Base-by-base conservation (phyloP, 2,329 filamentous ascomycete genomes). In the Diaporthe nobilis region DNA sequence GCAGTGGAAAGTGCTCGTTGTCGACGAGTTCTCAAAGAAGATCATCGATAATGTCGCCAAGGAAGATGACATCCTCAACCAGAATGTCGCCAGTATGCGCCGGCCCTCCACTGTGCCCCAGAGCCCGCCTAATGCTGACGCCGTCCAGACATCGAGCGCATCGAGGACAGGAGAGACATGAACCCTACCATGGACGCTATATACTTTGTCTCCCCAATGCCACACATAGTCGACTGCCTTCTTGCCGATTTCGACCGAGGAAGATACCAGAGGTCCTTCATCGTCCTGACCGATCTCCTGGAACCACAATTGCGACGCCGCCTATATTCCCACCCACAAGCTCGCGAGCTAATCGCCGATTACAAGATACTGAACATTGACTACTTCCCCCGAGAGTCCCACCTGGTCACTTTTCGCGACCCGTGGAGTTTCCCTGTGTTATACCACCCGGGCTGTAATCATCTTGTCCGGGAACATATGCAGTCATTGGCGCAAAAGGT, bases 41-140 rank as follows among this genome's bases (percentile, higher is more conserved):
- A 90, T 99, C 80, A 90, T 99, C 80, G 93, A 98, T 85, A 98
- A 96, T 88, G 94, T 95, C 63, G 91, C 96, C 83, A 96, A 95
- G 81, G 94, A 98, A 87, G 96, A 99, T 91, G 95, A 98, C 82
- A 97, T 99, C 79, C 93, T 99, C 86, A 97, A 98, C 83, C 92
- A 95, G 85, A 98, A 98, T 84, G 94, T 99, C 85, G 96, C 96
- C 79, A 98, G 96, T 98, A 90, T 83, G 93, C 77, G 28, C 49
- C 25, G 49, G 74, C 65, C 70, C 72, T 57, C 12, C 49, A 68
- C 74, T 68, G 63, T 73, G 58, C 8, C 51, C 72, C 39, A 47
- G 72, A 75, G 58, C 78, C 65, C 75, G 79, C 75, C n/a, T 15
- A 8, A 8, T 28, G 77, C 68, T 75, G 72, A 71, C 39, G 22